Evolutionary conservation across 345 rosid genomes (phyloP).

Genomic region (Gossypium ekmanianum): DNA sequence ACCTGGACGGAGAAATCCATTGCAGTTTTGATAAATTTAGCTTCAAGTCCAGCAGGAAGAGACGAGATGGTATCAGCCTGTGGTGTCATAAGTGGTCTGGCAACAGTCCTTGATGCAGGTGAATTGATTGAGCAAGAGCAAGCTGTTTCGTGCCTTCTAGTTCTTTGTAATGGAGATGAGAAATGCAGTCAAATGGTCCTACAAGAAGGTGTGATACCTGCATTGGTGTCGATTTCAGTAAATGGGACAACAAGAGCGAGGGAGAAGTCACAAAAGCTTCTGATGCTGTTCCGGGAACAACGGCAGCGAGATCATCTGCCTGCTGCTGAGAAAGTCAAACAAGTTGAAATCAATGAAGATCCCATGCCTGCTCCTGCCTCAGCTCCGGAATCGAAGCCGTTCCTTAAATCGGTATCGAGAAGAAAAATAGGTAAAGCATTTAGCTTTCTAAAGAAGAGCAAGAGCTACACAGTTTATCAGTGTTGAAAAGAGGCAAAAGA

Average conservation of each 20-base stretch:
- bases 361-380: constrained; percentile 26
- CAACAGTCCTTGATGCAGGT: constrained; percentile 67
- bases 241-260: constrained; percentile 82
- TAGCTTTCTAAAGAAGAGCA: constrained; percentile 80
- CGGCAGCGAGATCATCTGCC: constrained; percentile 71
- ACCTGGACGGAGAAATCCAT: constrained; percentile 72
- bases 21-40: constrained; percentile 76
- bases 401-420: constrained; percentile 64
- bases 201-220: constrained; percentile 97
- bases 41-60: constrained; percentile 54
- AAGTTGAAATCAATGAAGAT: constrained; percentile 35
- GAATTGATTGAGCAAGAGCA: constrained; percentile 79
- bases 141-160: constrained; percentile 68
- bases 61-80: constrained; percentile 58
- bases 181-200: constrained; percentile 78
- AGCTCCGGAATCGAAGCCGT: constrained; percentile 47
- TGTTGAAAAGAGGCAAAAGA: constrained; percentile 23
- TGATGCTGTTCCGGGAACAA: constrained; percentile 85
- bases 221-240: constrained; percentile 79
- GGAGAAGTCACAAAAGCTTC: constrained; percentile 89
- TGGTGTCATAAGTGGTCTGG: constrained; percentile 62
- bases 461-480: constrained; percentile 75
- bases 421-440: constrained; percentile 69
- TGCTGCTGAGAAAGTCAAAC: constrained; percentile 22
- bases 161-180: constrained; percentile 71